Evolutionary conservation across 495 filamentous ascomycete species (phyloP).

Genomic region (Geopyxis carbonaria): DNA sequence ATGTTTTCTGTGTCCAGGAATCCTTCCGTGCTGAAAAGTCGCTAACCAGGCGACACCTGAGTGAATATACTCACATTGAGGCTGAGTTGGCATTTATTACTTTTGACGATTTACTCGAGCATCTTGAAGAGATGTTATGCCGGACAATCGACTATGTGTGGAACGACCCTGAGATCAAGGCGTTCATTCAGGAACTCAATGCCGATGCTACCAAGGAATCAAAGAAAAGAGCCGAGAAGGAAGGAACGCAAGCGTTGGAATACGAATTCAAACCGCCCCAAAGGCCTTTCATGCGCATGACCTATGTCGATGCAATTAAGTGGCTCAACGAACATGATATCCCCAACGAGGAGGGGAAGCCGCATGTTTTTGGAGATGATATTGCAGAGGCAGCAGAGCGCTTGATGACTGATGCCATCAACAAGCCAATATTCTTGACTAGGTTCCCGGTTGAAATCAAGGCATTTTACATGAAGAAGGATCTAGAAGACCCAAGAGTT

Average conservation of each 20-base stretch:
- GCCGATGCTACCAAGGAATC: constrained; percentile 25
- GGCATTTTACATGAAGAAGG: constrained; percentile 99
- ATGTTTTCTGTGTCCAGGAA: constrained; percentile 95
- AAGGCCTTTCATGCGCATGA: constrained; percentile 88
- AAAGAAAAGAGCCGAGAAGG: constrained; percentile 4
- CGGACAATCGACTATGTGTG: constrained; percentile 63
- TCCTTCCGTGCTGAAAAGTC: constrained; percentile 97
- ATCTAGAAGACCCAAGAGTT: constrained; percentile 58
- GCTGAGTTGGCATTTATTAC: constrained; percentile 92
- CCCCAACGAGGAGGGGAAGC: constrained; percentile 75
- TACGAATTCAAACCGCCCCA: constrained; percentile 57
- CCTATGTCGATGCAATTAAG: constrained; percentile 80
- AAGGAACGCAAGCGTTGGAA: constrained; percentile 24
- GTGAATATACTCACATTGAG: constrained; percentile 94
- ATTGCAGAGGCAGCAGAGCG: constrained; percentile 97
- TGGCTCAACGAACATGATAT: constrained; percentile 86
- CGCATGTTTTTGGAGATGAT: constrained; percentile 87
- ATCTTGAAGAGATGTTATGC: constrained; percentile 81
- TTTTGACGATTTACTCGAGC: constrained; percentile 79
- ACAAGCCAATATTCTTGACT: constrained; percentile 85
- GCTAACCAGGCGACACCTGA: constrained; percentile 81
- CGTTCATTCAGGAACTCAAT: constrained; percentile 69
- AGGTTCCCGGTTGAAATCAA: constrained; percentile 97
- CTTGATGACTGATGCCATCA: constrained; percentile 91
- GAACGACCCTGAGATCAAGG: constrained; percentile 49